Conservation (phyloP, 2,329 filamentous ascomycete species). For the Alternaria sp. region DNA sequence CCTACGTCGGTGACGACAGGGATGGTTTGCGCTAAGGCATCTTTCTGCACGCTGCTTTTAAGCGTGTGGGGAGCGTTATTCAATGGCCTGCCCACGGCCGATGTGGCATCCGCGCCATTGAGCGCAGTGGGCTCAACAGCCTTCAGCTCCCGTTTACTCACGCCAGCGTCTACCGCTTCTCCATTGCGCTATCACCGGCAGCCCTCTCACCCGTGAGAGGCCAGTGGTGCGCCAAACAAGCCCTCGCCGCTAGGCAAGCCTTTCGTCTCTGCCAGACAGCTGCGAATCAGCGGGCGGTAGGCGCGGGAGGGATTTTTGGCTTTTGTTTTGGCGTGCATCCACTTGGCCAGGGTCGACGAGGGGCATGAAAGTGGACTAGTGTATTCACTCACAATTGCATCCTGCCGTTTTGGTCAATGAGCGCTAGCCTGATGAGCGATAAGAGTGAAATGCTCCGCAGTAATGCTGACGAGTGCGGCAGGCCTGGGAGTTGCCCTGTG, state of each 20-base stretch:
- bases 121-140: slow-evolving; percentile 8
- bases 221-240: slow-evolving; percentile 19
- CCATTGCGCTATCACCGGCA: slow-evolving; percentile 22
- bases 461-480: slow-evolving; percentile 26
- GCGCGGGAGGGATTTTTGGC: slow-evolving; percentile 34
- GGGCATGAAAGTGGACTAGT: slow-evolving; percentile 18
- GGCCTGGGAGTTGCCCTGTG: slow-evolving; percentile 14
- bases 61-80: slow-evolving; percentile 27
- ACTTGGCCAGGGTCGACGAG: slow-evolving; percentile 15
- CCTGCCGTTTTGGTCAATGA: slow-evolving; percentile 27
- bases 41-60: slow-evolving; percentile 38
- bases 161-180: slow-evolving; percentile 23
- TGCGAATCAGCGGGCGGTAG: slow-evolving; percentile 35
- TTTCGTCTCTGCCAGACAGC: slow-evolving; percentile 24
- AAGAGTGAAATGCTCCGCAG: slow-evolving; percentile 23
- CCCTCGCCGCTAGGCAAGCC: slow-evolving; percentile 21
- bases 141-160: slow-evolving; percentile 5
- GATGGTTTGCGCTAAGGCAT: slow-evolving; percentile 27
- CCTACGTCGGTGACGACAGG: slow-evolving; percentile 30
- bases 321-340: slow-evolving; percentile 36
- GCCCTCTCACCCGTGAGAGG: slow-evolving; percentile 20
- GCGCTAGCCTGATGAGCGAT: slow-evolving; percentile 23
- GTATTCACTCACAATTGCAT: slow-evolving; percentile 30
- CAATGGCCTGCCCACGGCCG: slow-evolving; percentile 18
- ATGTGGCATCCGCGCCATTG: slow-evolving; percentile 22